Evolutionary conservation across 495 filamentous ascomycete species (phyloP).

Genomic region (Hypoxylon perforatum): DNA sequence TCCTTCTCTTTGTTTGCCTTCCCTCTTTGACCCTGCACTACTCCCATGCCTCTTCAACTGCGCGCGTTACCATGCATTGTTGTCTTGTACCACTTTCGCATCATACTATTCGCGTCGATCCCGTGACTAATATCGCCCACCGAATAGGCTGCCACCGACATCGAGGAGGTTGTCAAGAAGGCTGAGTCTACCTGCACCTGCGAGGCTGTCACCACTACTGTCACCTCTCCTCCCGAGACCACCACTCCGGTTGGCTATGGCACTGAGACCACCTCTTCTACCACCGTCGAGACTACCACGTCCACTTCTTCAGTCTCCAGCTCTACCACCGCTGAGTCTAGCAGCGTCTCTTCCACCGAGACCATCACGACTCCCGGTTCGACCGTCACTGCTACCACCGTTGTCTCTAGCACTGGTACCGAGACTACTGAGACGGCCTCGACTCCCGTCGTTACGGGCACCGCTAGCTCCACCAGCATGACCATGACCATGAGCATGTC

Average conservation of each 20-base stretch:
- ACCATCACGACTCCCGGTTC: slow-evolving; percentile 6
- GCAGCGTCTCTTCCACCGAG: slow-evolving; percentile 12
- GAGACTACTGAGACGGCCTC: background rate
- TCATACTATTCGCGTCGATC: background rate
- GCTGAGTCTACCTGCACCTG: slow-evolving; percentile 41
- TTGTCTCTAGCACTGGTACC: slow-evolving; percentile 14
- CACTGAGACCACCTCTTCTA: slow-evolving; percentile 18
- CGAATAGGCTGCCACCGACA: slow-evolving; percentile 26
- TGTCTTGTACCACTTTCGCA: too few species aligned
- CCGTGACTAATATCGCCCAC: slow-evolving; percentile 7
- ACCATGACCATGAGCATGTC: too few species aligned
- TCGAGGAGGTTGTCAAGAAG: slow-evolving; percentile 28
- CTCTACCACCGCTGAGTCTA: background rate
- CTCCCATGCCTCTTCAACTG: background rate
- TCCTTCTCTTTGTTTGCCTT: background rate
- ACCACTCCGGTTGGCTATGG: slow-evolving; percentile 20
- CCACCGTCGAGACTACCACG: slow-evolving; percentile 25
- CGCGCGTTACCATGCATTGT: too few species aligned
- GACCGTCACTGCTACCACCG: slow-evolving; percentile 5
- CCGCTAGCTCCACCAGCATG: slow-evolving; percentile 14
- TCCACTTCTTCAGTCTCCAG: slow-evolving; percentile 24
- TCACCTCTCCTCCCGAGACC: slow-evolving; percentile 35
- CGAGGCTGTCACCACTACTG: slow-evolving; percentile 21
- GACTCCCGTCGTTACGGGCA: slow-evolving; percentile 13
- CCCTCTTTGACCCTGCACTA: background rate